Conservation (phyloP, 805 yeast species). For the Candida nanaspora region DNA sequence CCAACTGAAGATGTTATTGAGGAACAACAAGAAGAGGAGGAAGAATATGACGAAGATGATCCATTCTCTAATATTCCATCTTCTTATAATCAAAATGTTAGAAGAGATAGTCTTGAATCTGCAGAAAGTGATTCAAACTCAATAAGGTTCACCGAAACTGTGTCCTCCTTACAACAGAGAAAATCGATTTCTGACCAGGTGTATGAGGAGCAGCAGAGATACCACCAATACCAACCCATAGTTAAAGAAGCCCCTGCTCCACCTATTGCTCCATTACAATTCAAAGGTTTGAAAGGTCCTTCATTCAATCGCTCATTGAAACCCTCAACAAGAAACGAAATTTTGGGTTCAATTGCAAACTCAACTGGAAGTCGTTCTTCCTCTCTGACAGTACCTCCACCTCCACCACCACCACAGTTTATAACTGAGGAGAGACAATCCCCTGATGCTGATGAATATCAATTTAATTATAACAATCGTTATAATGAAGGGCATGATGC, state of each 20-base stretch:
- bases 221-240: background rate
- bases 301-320: constrained; percentile 32
- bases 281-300: constrained; percentile 57
- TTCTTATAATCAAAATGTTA: background rate
- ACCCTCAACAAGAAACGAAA: constrained; percentile 20
- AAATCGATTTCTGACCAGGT: background rate
- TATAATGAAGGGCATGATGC: too few species aligned
- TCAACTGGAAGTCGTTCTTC: constrained; percentile 26
- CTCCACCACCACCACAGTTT: background rate
- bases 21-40: too few species aligned
- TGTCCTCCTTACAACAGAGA: background rate
- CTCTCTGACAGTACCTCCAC: background rate
- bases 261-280: constrained; percentile 44
- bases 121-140: background rate
- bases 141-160: background rate
- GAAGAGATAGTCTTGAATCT: background rate
- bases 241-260: too few species aligned
- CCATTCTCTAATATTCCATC: background rate
- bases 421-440: background rate
- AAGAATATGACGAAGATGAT: background rate
- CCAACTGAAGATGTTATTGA: too few species aligned
- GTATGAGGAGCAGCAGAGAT: background rate
- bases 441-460: background rate
- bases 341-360: constrained; percentile 18
- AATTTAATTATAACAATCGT: too few species aligned